Evolutionary conservation across 345 rosid genomes (phyloP).

Genomic region (Eucalyptus sp.): DNA sequence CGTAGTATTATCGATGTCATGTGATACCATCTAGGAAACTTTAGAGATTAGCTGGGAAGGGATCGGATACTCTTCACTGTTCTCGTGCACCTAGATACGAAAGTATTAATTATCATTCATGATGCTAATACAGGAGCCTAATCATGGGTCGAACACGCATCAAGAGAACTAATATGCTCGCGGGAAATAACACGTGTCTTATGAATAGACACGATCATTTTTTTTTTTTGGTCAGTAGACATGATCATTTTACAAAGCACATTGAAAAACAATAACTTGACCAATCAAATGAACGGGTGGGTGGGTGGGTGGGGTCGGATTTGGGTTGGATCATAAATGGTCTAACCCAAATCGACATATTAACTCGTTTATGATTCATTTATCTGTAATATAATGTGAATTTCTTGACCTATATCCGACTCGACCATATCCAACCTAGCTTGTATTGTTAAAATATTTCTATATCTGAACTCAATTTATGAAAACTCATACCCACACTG

Average conservation of each 20-base stretch:
- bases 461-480: too few species aligned
- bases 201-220: not conserved
- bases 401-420: rapidly evolving
- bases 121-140: not conserved
- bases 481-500: too few species aligned
- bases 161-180: not conserved
- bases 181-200: rapidly evolving
- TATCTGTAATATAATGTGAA: too few species aligned
- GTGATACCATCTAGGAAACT: not conserved
- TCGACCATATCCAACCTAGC: too few species aligned
- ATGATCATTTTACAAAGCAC: not conserved
- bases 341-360: rapidly evolving
- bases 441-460: too few species aligned
- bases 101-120: not conserved
- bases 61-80: not conserved
- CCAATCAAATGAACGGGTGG: not conserved
- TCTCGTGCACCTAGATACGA: not conserved
- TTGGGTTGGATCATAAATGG: too few species aligned
- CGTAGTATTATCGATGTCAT: not conserved
- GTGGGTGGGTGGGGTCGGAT: rapidly evolving
- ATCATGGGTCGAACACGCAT: not conserved
- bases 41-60: not conserved
- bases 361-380: rapidly evolving
- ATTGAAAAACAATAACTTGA: not conserved
- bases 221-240: too few species aligned